Percentiles rank a stretch among this genome's conserved stretches.
These are phyloP conservation scores for Pulveroboletus frians DNA, from an alignment of 768 basidiomycete genomes.

Conservation along the genomic window DNA sequence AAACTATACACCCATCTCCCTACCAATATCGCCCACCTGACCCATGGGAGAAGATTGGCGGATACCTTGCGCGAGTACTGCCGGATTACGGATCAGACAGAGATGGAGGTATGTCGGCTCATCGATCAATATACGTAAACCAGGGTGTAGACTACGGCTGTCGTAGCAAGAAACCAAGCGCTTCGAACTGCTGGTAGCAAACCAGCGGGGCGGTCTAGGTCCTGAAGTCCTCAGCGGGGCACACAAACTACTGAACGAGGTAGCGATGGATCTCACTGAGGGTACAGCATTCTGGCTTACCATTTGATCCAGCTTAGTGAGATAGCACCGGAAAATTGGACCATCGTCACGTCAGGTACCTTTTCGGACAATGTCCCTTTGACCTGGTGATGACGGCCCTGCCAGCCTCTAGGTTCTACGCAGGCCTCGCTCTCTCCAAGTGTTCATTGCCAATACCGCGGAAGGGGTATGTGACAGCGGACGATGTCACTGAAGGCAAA, in stretches of 20 bases:
- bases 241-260: slow-evolving; percentile 48
- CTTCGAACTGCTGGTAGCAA: slow-evolving; percentile 73
- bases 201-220: slow-evolving; percentile 38
- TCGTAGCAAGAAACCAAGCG: slow-evolving; percentile 61
- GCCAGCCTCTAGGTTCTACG: slow-evolving; percentile 69
- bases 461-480: slow-evolving; percentile 65
- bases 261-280: slow-evolving; percentile 19
- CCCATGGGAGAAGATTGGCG: slow-evolving; percentile 71
- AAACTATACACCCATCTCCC: slow-evolving; percentile 52
- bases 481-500: slow-evolving; percentile 64
- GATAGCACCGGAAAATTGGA: slow-evolving; percentile 48
- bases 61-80: slow-evolving; percentile 75
- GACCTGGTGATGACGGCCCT: neutral
- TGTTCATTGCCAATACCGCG: slow-evolving; percentile 57
- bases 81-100: slow-evolving; percentile 49
- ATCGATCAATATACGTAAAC: neutral
- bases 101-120: slow-evolving; percentile 45
- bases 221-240: slow-evolving; percentile 67
- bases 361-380: neutral
- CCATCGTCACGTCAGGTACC: slow-evolving; percentile 75
- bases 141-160: neutral
- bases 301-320: slow-evolving; percentile 16
- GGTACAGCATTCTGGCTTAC: neutral
- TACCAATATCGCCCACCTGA: slow-evolving; percentile 49
- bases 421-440: slow-evolving; percentile 58